Conservation (phyloP, 2,329 filamentous ascomycete species). For the Mycocentrospora acerina region DNA sequence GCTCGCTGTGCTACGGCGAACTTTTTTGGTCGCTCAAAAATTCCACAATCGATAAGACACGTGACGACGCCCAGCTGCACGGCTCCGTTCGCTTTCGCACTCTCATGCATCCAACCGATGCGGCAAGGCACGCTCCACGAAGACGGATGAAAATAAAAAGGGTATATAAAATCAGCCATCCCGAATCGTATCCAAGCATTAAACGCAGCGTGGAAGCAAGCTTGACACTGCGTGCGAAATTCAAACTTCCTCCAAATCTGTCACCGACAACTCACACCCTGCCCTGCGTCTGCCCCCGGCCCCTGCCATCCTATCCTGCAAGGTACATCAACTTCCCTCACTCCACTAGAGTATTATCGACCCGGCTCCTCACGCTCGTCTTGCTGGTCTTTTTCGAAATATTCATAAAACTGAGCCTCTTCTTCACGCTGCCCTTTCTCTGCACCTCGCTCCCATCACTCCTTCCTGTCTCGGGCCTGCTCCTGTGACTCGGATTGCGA, state of each 20-base stretch:
- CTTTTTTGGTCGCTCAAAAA: conserved; percentile 11
- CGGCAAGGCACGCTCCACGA: too few species aligned
- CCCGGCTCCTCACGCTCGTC: conserved; percentile 43
- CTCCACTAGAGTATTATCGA: conserved; percentile 35
- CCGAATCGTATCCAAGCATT: conserved; percentile 4
- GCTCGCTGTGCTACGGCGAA: conserved; percentile 11
- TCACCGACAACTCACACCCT: too few species aligned
- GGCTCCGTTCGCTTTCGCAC: background rate
- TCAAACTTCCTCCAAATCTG: too few species aligned
- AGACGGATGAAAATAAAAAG: too few species aligned
- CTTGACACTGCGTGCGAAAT: too few species aligned
- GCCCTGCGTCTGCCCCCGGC: too few species aligned
- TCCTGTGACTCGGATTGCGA: conserved; percentile 18
- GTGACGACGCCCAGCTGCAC: background rate
- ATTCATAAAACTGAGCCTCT: conserved; percentile 76
- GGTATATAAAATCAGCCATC: too few species aligned
- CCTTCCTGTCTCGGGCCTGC: conserved; percentile 32
- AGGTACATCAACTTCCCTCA: too few species aligned
- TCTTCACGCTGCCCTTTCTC: conserved; percentile 63
- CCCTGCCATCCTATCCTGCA: too few species aligned
- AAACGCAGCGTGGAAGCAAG: background rate
- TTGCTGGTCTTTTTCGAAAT: conserved; percentile 70
- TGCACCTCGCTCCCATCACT: conserved; percentile 45
- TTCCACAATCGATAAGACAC: conserved; percentile 8
- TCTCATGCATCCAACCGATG: too few species aligned